Base-by-base conservation (phyloP, 176 grass and related monocot species). In the Avena atlantica region DNA sequence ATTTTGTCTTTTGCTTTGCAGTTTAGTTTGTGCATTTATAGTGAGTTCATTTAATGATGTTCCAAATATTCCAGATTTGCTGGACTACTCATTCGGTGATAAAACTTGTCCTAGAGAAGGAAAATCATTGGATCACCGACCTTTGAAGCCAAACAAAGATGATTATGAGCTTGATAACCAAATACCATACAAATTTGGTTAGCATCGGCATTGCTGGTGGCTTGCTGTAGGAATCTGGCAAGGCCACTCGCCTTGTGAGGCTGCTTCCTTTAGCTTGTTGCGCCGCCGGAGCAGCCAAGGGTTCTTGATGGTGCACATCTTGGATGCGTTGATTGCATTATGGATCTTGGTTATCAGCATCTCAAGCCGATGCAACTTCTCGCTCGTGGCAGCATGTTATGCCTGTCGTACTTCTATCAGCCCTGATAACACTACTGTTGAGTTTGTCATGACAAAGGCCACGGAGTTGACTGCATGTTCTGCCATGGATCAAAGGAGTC, bases 41-140 rank as follows among this genome's bases (percentile, higher is more conserved):
- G 1, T 21, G 6, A 8, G 7, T 20, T n/a, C 55, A 67, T 2
- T 48, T 21, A 45, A 36, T 36, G 29, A 1, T 51, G 12, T 12
- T 51, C 12, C 12, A 19, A 87, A 17, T 80, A 65, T 58, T 88
- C 3, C n/a, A 95, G 93, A 92, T 19, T 59, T 95, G 74, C n/a
- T 98, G 50, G 88, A 92, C 79, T 70, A 16, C 25, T 25, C 25
- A 0, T 94, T 87, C 34, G 84, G 34, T 51, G 78, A 19, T 12
- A 73, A 70, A 15, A 48, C 44, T 15, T 60, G 76, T 69, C 73
- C 79, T 16, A 45, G 64, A 5, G 70, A 85, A 69, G 78, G 86
- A 21, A 93, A 89, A 20, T 47, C 95, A 8, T 91, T 91, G 0
- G 93, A 98, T 68, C 93, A 98, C 48, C 86, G 85, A 44, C 88